Conservation (phyloP, 768 basidiomycete genomes). For the Lactarius deliciosus region DNA sequence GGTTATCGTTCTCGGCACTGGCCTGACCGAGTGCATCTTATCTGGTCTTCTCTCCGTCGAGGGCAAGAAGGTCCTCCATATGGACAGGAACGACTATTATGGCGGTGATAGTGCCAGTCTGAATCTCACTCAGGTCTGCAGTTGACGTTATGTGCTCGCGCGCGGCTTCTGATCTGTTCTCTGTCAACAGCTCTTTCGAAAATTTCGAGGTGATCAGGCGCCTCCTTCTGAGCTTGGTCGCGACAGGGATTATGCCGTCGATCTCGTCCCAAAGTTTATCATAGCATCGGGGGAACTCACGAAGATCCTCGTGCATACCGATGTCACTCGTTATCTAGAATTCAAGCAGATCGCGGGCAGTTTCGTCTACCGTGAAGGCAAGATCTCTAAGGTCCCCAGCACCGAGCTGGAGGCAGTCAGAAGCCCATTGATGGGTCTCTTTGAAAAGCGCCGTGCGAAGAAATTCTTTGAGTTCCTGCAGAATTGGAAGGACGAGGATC, state of each 20-base stretch:
- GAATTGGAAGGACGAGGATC: slow-evolving; percentile 92
- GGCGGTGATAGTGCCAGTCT: slow-evolving; percentile 96
- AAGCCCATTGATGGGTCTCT: slow-evolving; percentile 97
- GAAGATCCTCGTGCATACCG: slow-evolving; percentile 97
- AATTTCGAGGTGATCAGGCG: slow-evolving; percentile 79
- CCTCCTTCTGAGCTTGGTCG: slow-evolving; percentile 87
- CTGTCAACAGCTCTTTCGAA: slow-evolving; percentile 78
- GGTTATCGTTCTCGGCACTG: slow-evolving; percentile 94
- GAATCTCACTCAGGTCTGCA: slow-evolving; percentile 90
- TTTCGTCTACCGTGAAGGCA: slow-evolving; percentile 96
- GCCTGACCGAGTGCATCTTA: slow-evolving; percentile 97
- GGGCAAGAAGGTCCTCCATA: slow-evolving; percentile 99
- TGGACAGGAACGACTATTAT: slow-evolving; percentile 98
- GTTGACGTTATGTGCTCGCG: slow-evolving; percentile 15
- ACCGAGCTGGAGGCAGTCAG: slow-evolving; percentile 96
- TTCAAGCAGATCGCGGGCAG: slow-evolving; percentile 99
- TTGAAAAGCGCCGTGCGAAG: slow-evolving; percentile 97
- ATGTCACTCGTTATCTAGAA: slow-evolving; percentile 97
- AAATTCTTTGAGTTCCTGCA: slow-evolving; percentile 99
- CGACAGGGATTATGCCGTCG: slow-evolving; percentile 96
- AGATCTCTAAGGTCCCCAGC: slow-evolving; percentile 95
- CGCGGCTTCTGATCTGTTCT: slow-evolving; percentile 22
- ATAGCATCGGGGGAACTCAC: slow-evolving; percentile 97
- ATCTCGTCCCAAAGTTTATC: slow-evolving; percentile 99
- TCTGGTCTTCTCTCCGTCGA: slow-evolving; percentile 98